phyloP scores from a whole-genome alignment of 352 stramenopile species.

The Phytophthora palmivora region DNA sequence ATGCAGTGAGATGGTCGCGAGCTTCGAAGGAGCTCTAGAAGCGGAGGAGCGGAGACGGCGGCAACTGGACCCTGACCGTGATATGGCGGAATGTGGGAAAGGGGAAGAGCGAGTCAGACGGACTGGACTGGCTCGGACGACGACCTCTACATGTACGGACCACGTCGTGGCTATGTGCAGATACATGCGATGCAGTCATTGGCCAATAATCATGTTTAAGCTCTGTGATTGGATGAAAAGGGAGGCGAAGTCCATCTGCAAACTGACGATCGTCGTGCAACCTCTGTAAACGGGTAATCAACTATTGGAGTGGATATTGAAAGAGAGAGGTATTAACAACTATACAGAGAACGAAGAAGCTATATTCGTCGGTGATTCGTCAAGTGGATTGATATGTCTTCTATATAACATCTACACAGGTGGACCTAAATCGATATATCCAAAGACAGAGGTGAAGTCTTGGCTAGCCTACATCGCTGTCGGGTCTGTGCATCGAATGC shows the following conservation, averaged over 20 bases:
- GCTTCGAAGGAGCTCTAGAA: slow-evolving; percentile 11
- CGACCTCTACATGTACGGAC: slow-evolving; percentile 10
- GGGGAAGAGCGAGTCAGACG: slow-evolving; percentile 29
- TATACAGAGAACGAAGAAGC: not conserved
- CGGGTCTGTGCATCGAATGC: not conserved
- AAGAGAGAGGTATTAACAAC: not conserved
- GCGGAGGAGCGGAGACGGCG: slow-evolving; percentile 9
- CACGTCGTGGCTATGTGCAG: slow-evolving; percentile 1
- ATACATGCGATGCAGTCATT: not conserved
- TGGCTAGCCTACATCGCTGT: slow-evolving; percentile 11
- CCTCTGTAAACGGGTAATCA: not conserved
- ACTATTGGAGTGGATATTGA: not conserved
- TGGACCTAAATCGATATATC: not conserved
- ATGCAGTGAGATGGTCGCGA: slow-evolving; percentile 14
- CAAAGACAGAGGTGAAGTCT: not conserved
- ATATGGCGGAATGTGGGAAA: slow-evolving; percentile 35
- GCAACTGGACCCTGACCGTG: slow-evolving; percentile 2
- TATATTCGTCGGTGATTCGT: slow-evolving; percentile 1
- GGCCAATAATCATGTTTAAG: not conserved
- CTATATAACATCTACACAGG: not conserved
- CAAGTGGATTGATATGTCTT: not conserved
- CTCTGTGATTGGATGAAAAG: slow-evolving; percentile 8
- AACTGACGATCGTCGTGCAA: not conserved
- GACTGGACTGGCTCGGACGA: slow-evolving; percentile 31
- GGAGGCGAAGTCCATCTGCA: not conserved